Percentiles rank a stretch among this genome's conserved stretches.
These are phyloP conservation scores for Megacollybia marginata DNA, from an alignment of 768 basidiomycete species.

Conservation along the genomic window DNA sequence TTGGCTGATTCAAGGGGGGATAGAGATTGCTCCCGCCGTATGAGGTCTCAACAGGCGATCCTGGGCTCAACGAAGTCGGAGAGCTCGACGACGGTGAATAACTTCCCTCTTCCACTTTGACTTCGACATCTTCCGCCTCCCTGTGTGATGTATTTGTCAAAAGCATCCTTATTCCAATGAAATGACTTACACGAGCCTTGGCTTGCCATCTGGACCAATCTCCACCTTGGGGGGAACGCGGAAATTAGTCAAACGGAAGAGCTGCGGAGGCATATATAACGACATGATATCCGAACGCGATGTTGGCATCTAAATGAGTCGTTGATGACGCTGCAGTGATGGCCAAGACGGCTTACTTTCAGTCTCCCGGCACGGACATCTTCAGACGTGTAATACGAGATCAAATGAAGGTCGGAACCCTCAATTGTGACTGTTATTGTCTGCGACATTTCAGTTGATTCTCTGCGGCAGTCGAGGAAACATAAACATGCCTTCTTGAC, in stretches of 20 bases:
- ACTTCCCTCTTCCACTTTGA: conserved; percentile 40
- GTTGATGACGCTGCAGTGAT: not conserved
- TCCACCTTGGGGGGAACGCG: conserved; percentile 79
- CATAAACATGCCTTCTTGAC: conserved; percentile 62
- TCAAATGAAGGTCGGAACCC: conserved; percentile 73
- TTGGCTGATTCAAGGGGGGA: conserved; percentile 11
- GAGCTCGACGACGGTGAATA: conserved; percentile 35
- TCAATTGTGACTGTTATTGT: conserved; percentile 82
- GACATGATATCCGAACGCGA: conserved; percentile 64
- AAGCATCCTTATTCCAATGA: conserved; percentile 1
- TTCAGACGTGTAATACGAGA: conserved; percentile 78
- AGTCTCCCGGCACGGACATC: conserved; percentile 68
- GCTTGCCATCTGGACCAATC: conserved; percentile 60
- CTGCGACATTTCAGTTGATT: conserved; percentile 27
- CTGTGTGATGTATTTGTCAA: conserved; percentile 10
- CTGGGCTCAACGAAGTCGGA: conserved; percentile 16
- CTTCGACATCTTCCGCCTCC: conserved; percentile 40
- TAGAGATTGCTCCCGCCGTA: conserved; percentile 27
- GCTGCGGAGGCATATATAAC: conserved; percentile 66
- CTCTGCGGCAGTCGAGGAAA: not conserved
- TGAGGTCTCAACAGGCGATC: conserved; percentile 27
- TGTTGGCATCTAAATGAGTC: conserved; percentile 48
- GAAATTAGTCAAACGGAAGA: conserved; percentile 76
- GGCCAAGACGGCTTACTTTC: conserved; percentile 25
- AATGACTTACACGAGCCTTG: conserved; percentile 52